These are phyloP conservation scores for Barbatosphaeria neglecta DNA, from an alignment of 495 filamentous ascomycete genomes.

Conservation along the genomic window DNA sequence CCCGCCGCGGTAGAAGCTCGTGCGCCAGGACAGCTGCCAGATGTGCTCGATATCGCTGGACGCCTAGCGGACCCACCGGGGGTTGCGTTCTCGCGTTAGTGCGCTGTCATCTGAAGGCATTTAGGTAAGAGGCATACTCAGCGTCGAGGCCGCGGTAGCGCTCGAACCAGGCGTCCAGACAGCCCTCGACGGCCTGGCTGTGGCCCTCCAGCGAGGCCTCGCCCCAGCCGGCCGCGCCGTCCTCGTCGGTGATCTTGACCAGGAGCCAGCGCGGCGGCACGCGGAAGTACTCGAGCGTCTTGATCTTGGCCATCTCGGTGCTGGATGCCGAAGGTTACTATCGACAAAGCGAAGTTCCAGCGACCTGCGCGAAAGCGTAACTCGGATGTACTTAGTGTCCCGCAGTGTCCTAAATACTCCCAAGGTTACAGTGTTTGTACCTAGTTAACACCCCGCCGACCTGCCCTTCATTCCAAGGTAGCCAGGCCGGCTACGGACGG, in stretches of 20 bases:
- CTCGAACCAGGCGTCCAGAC: slow-evolving; percentile 53
- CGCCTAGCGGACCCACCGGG: neutral
- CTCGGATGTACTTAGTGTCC: too few relatives aligned
- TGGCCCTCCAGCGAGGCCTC: slow-evolving; percentile 70
- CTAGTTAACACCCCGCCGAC: too few relatives aligned
- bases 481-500: too few relatives aligned
- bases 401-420: too few relatives aligned
- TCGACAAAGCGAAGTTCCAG: too few relatives aligned
- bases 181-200: slow-evolving; percentile 63
- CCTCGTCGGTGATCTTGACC: slow-evolving; percentile 60
- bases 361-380: too few relatives aligned
- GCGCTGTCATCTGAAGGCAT: neutral
- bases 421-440: too few relatives aligned
- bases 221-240: slow-evolving; percentile 60
- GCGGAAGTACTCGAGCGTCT: slow-evolving; percentile 61
- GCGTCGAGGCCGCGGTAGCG: slow-evolving; percentile 60
- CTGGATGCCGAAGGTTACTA: neutral
- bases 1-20: slow-evolving; percentile 71
- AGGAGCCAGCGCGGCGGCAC: slow-evolving; percentile 69
- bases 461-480: too few relatives aligned
- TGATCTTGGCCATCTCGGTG: slow-evolving; percentile 51
- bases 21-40: slow-evolving; percentile 61
- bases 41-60: slow-evolving; percentile 68
- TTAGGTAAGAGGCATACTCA: slow-evolving; percentile 39
- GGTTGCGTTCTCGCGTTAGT: neutral